These are phyloP conservation scores for Chiua sp. DNA, from an alignment of 1,284 basidiomycete species.

Conservation along the genomic window DNA sequence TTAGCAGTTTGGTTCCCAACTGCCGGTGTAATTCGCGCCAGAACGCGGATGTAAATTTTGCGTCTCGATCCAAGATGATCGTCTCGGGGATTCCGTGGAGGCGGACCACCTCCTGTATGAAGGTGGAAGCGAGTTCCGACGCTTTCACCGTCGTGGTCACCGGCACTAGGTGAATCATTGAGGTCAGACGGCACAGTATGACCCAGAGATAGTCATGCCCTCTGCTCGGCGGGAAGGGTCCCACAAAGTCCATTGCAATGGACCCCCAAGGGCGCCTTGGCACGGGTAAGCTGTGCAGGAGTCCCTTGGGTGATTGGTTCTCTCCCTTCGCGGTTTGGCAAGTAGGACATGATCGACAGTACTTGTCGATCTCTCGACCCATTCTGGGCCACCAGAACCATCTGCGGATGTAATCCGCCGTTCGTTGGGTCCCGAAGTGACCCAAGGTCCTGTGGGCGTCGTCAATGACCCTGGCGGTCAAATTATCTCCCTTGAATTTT, in stretches of 20 bases:
- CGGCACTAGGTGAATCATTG: constrained; percentile 39
- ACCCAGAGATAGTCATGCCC: constrained; percentile 32
- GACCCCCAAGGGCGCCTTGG: not conserved
- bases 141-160: constrained; percentile 20
- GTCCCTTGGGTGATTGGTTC: not conserved
- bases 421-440: constrained; percentile 1
- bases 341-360: not conserved
- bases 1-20: too few species aligned
- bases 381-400: constrained; percentile 4
- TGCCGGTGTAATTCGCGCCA: not conserved
- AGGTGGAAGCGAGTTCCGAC: constrained; percentile 26
- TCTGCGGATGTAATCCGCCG: constrained; percentile 2
- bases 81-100: too few species aligned
- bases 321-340: not conserved
- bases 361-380: too few species aligned
- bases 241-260: not conserved
- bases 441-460: constrained; percentile 24
- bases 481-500: not conserved
- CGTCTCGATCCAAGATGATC: not conserved
- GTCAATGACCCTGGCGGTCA: not conserved
- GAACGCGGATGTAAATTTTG: constrained; percentile 8
- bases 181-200: constrained; percentile 34
- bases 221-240: not conserved
- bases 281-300: not conserved
- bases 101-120: constrained; percentile 33